phyloP scores from a whole-genome alignment of 2,329 filamentous ascomycete genomes.

The Septoria petroselini region DNA sequence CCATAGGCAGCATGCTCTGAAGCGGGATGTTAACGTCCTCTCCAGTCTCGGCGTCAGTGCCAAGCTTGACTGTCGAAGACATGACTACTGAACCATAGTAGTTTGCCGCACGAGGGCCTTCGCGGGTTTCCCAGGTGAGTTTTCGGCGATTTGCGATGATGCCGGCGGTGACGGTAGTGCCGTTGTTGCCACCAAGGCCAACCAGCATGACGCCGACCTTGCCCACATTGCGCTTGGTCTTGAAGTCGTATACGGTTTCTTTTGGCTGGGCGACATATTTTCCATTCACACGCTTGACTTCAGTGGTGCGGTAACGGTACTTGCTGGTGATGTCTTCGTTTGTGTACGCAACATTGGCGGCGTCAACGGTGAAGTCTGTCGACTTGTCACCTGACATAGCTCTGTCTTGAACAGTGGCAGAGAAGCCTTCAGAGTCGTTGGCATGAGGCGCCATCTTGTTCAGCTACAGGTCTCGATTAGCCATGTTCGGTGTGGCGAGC shows the following conservation, averaged over 20 bases:
- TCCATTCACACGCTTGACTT: constrained; percentile 69
- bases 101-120: constrained; percentile 80
- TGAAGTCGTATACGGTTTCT: constrained; percentile 94
- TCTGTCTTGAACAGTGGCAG: constrained; percentile 47
- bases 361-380: constrained; percentile 74
- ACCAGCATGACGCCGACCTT: constrained; percentile 97
- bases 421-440: constrained; percentile 58
- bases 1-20: constrained; percentile 81
- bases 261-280: constrained; percentile 80
- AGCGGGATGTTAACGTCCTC: constrained; percentile 96
- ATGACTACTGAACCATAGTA: constrained; percentile 99
- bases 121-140: constrained; percentile 88
- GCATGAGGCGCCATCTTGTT: constrained; percentile 87
- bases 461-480: background rate
- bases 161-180: constrained; percentile 92
- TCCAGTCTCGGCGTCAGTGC: constrained; percentile 76
- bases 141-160: constrained; percentile 91
- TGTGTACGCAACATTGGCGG: constrained; percentile 89
- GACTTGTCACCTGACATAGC: constrained; percentile 1
- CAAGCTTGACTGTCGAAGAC: constrained; percentile 95
- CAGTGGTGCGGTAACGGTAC: constrained; percentile 95
- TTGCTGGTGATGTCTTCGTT: constrained; percentile 84
- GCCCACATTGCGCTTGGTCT: constrained; percentile 88
- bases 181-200: constrained; percentile 97
- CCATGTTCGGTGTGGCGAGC: background rate